Evolutionary conservation across 2,329 filamentous ascomycete genomes (phyloP), one percentile per base, ranked within the genome.

Genomic region (Penicillium sp.): DNA sequence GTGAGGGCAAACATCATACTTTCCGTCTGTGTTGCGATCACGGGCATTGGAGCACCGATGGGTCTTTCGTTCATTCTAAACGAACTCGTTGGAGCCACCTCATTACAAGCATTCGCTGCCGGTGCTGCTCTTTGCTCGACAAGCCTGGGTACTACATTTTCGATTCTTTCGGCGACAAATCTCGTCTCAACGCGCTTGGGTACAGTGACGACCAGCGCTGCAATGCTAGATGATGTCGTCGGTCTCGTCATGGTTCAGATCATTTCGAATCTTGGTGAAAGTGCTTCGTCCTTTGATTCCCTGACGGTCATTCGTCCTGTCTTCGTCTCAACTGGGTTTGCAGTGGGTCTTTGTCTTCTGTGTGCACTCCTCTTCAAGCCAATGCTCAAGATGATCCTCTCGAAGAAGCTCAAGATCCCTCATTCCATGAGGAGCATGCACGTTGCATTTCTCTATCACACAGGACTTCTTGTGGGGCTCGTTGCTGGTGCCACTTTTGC

Each of bases 241-340:
- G 86, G 86, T 0, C 70, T 91, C 5, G 80, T 90, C 9, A 86
- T 90, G 80, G 83, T 89, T 0, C 81, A 88, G 55, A 77, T 91
- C 39, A 84, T 93, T 24, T 79, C 84, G 0, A 83, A 82, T 40
- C 71, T 91, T 0, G 76, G 84, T 66, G 46, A 63, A 39, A 56
- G 52, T 39, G 45, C 51, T 3, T 44, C 53, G 7, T 58, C 57
- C 2, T 66, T 77, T 50, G 66, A 53, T 35, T 62, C 66, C 2
- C 53, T 67, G 4, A 75, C 70, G 2, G 65, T 81, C 11, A 61
- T 77, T 12, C 66, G 79, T 32, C 78, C 79, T 0, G 62, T 82
- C 2, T 66, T 75, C 27, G 77, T 77, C 1, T 78, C 76, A 1
- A 47, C 74, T 40, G 66, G 57, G 1, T 63, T 66, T 53, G 63